These are phyloP conservation scores for Tuber melanosporum DNA, from an alignment of 495 filamentous ascomycete species.

Conservation along the genomic window DNA sequence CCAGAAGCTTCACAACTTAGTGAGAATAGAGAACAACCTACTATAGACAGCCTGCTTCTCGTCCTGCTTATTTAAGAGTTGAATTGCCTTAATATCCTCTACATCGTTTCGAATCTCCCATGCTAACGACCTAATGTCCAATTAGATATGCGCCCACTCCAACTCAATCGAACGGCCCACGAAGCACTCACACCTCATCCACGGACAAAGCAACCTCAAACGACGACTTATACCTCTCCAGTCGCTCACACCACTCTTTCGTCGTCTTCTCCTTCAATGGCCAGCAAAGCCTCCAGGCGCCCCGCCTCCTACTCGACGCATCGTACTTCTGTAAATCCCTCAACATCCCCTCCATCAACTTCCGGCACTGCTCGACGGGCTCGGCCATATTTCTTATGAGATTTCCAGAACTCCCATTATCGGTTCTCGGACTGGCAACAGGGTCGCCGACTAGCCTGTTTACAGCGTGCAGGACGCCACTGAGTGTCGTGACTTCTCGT, in stretches of 20 bases:
- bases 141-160: not conserved
- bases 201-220: constrained; percentile 16
- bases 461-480: constrained; percentile 10
- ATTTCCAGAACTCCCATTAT: not conserved
- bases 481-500: constrained; percentile 7
- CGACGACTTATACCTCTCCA: constrained; percentile 18
- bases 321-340: constrained; percentile 5
- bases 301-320: not conserved
- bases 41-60: not conserved
- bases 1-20: not conserved
- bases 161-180: not conserved
- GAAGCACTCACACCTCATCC: constrained; percentile 17
- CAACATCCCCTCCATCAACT: not conserved
- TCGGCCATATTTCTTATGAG: not conserved
- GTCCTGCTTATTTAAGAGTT: not conserved
- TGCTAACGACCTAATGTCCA: not conserved
- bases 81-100: constrained; percentile 7
- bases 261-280: constrained; percentile 11
- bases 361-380: constrained; percentile 6
- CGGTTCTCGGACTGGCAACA: not conserved
- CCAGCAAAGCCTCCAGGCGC: constrained; percentile 8
- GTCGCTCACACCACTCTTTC: not conserved
- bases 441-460: not conserved
- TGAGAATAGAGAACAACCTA: not conserved
- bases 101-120: constrained; percentile 8